Conservation (phyloP, 2,329 filamentous ascomycete species). For the Fusarium odoratissimum region DNA sequence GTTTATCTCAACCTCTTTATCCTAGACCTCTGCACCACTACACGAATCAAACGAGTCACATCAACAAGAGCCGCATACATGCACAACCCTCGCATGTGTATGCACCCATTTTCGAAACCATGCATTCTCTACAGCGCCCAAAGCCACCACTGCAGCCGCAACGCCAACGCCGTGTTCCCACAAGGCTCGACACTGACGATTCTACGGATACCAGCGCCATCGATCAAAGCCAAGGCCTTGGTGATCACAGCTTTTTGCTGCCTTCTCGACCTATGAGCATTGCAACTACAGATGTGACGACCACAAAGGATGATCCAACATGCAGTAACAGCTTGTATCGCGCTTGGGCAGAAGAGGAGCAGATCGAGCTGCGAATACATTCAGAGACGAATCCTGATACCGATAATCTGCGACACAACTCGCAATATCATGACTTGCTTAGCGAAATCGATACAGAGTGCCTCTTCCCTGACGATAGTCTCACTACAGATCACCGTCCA, state of each 20-base stretch:
- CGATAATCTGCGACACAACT: conserved; percentile 22
- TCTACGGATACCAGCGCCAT: conserved; percentile 5
- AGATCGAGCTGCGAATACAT: conserved; percentile 35
- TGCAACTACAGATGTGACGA: conserved; percentile 36
- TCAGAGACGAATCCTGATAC: conserved; percentile 13
- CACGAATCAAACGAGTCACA: conserved; percentile 20
- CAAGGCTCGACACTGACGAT: conserved; percentile 26
- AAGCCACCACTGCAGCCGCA: conserved; percentile 30
- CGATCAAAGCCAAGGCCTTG: conserved; percentile 29
- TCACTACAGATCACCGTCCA: conserved; percentile 39
- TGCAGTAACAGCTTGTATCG: conserved; percentile 16
- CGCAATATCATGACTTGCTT: conserved; percentile 38
- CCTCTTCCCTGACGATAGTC: conserved; percentile 32
- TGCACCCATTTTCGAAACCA: conserved; percentile 32
- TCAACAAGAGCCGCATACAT: conserved; percentile 25
- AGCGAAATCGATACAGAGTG: conserved; percentile 40
- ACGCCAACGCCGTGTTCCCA: conserved; percentile 23
- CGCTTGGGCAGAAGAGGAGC: conserved; percentile 33
- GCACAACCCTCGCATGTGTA: conserved; percentile 33
- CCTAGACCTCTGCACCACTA: conserved; percentile 38
- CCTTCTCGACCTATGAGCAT: conserved; percentile 42
- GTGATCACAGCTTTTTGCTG: conserved; percentile 40
- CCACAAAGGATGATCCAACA: conserved; percentile 12
- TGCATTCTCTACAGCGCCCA: conserved; percentile 29
- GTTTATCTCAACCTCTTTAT: conserved; percentile 31